phyloP scores from a whole-genome alignment of 148 eudicot species.

The Suaeda aralocaspica region DNA sequence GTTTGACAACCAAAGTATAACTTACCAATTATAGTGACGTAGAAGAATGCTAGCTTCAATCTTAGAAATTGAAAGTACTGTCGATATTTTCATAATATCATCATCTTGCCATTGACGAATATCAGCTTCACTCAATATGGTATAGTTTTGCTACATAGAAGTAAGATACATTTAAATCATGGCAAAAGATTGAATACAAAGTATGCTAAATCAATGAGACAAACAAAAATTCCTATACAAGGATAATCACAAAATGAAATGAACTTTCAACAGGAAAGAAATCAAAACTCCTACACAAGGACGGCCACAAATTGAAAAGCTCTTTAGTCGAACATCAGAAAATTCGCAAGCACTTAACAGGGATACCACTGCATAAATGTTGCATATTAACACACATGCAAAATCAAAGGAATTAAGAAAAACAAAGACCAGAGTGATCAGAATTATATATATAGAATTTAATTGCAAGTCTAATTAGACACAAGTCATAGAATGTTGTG shows the following conservation, averaged over 20 bases:
- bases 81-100: conserved; percentile 46
- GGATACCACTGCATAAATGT: no score
- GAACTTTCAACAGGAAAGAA: no score
- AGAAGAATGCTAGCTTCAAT: conserved; percentile 68
- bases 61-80: conserved; percentile 68
- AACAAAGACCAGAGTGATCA: background rate
- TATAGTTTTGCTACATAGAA: conserved; percentile 44
- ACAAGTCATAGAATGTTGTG: background rate
- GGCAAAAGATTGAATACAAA: background rate
- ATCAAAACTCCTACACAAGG: background rate
- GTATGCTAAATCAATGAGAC: background rate
- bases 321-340: no score
- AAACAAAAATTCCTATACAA: background rate
- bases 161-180: background rate
- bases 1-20: conserved; percentile 1
- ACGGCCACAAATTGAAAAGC: no score
- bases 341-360: no score
- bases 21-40: conserved; percentile 71
- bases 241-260: background rate
- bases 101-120: conserved; percentile 64
- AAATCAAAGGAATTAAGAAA: no score
- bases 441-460: background rate
- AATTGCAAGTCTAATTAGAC: background rate
- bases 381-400: no score
- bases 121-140: conserved; percentile 63